Conservation (phyloP, 2,329 filamentous ascomycete genomes). For the Dactylellina cionopaga region DNA sequence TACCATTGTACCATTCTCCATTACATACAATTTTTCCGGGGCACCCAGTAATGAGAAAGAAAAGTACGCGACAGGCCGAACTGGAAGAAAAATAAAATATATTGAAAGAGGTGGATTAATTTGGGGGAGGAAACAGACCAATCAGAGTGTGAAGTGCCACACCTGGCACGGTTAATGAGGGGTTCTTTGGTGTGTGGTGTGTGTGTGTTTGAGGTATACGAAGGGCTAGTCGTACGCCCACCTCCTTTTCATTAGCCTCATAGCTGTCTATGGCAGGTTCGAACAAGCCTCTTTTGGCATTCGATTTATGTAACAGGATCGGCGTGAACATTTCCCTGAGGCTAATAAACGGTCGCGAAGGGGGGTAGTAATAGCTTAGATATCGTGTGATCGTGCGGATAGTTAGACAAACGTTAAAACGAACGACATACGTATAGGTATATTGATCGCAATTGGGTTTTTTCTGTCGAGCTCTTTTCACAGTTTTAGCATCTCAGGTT, state of each 20-base stretch:
- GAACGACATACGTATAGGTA: no score
- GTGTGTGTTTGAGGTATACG: constrained; percentile 47
- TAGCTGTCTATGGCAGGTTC: constrained; percentile 7
- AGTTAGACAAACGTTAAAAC: background rate
- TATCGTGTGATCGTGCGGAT: background rate
- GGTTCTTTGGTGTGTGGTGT: constrained; percentile 26
- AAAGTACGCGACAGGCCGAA: constrained; percentile 15
- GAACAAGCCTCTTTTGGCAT: background rate
- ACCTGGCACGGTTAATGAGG: constrained; percentile 35
- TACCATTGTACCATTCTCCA: no score
- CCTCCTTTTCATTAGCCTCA: constrained; percentile 47
- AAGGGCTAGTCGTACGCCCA: constrained; percentile 25
- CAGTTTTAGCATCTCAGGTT: background rate
- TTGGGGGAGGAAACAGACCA: constrained; percentile 2
- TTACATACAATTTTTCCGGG: no score
- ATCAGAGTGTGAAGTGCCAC: constrained; percentile 35
- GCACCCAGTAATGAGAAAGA: no score
- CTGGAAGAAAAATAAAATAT: background rate
- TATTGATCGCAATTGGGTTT: no score
- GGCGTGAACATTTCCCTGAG: constrained; percentile 19
- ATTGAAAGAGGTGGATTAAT: background rate
- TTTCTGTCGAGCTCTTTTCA: background rate
- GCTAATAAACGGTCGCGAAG: constrained; percentile 10
- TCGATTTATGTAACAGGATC: constrained; percentile 31
- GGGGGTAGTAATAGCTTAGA: background rate